Evolutionary conservation across 257 asterid species (phyloP).

Genomic region (Thymus quinquecostatus): DNA sequence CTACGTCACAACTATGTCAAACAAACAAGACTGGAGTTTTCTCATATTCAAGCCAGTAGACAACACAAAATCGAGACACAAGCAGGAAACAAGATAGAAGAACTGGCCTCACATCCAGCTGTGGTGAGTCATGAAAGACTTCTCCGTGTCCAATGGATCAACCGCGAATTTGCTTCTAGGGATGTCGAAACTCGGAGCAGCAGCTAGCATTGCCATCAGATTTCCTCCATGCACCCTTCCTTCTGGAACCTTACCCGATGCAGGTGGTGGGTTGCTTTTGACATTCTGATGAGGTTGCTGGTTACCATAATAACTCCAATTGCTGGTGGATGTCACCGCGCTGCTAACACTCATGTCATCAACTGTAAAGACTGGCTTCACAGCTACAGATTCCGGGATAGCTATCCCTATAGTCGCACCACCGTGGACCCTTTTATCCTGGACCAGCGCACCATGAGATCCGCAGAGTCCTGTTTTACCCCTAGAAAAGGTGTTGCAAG

Average conservation of each 20-base stretch:
- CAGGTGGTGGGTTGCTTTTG: conserved; percentile 28
- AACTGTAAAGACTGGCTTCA: conserved; percentile 38
- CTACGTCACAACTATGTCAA: conserved; percentile 32
- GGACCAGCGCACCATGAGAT: conserved; percentile 74
- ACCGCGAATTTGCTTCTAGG: conserved; percentile 36
- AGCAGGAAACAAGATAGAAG: conserved; percentile 27
- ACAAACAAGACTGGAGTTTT: conserved; percentile 20
- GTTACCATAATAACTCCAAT: conserved; percentile 36
- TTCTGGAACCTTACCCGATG: conserved; percentile 60
- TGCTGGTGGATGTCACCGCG: conserved; percentile 32
- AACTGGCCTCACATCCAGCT: conserved; percentile 56
- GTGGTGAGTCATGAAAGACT: conserved; percentile 46
- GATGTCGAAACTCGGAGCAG: conserved; percentile 40
- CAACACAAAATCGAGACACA: conserved; percentile 19
- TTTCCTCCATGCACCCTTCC: conserved; percentile 97
- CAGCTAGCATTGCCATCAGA: conserved; percentile 63
- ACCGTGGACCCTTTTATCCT: conserved; percentile 88
- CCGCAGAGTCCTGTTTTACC: conserved; percentile 79
- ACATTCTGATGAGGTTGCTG: conserved; percentile 39
- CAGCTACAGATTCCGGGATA: conserved; percentile 46
- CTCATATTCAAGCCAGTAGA: conserved; percentile 36
- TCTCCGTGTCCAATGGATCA: conserved; percentile 47
- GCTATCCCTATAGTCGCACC: conserved; percentile 62
- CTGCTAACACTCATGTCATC: conserved; percentile 43
- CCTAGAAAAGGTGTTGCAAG: conserved; percentile 72